Conservation (phyloP, 768 basidiomycete genomes). For the Hydnum rufescens region DNA sequence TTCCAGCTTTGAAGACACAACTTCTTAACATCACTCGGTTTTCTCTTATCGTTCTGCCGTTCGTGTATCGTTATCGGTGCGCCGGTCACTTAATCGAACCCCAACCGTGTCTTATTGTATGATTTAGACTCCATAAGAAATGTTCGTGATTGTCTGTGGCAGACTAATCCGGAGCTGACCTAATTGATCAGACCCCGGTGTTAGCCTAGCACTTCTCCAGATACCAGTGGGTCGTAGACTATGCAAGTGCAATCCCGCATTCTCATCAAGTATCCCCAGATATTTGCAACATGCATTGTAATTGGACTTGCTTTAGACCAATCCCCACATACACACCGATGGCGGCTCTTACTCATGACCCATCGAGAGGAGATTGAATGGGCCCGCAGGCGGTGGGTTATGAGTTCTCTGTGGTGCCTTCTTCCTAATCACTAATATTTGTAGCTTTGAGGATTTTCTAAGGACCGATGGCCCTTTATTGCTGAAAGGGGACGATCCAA, state of each 20-base stretch:
- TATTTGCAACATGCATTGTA: slow-evolving; percentile 23
- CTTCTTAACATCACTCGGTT: slow-evolving; percentile 20
- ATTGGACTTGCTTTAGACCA: slow-evolving; percentile 25
- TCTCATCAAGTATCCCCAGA: slow-evolving; percentile 12
- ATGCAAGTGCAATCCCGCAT: not conserved
- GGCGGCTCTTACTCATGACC: slow-evolving; percentile 26
- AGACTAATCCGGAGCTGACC: not conserved
- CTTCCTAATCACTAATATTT: not conserved
- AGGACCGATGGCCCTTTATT: slow-evolving; percentile 19
- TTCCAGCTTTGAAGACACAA: slow-evolving; percentile 24
- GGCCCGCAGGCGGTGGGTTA: slow-evolving; percentile 18
- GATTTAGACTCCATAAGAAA: not conserved
- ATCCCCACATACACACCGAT: slow-evolving; percentile 20
- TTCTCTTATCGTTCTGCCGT: slow-evolving; percentile 18
- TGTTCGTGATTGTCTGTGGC: not conserved
- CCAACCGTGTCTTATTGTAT: not conserved
- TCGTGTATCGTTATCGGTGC: slow-evolving; percentile 17
- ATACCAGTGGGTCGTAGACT: slow-evolving; percentile 19
- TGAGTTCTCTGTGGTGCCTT: not conserved
- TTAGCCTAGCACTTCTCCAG: slow-evolving; percentile 20
- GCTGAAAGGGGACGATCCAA: slow-evolving; percentile 18
- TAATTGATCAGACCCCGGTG: slow-evolving; percentile 15
- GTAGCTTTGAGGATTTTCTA: slow-evolving; percentile 22
- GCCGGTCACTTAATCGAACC: not conserved
- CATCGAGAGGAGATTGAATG: slow-evolving; percentile 26